Evolutionary conservation across 441 rosid genomes (phyloP).

Genomic region (Bruguiera hainesii): DNA sequence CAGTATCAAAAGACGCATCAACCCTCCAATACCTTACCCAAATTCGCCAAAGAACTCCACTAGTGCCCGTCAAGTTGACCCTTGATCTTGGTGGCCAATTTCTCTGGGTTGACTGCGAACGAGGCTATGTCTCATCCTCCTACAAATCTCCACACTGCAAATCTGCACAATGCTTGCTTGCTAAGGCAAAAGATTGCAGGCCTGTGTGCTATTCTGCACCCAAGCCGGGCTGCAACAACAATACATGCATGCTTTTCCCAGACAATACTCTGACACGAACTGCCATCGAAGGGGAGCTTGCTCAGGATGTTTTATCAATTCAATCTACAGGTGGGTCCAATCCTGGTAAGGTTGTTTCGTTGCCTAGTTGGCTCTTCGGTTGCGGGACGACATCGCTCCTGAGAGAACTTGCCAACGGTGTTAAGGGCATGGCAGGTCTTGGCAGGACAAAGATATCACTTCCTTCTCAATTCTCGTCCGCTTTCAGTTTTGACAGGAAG

Average conservation of each 20-base stretch:
- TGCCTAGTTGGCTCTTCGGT: constrained; percentile 20
- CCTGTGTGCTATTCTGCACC: constrained; percentile 38
- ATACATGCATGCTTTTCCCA: constrained; percentile 39
- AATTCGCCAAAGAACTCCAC: constrained; percentile 61
- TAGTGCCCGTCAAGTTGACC: constrained; percentile 38
- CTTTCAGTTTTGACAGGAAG: constrained; percentile 31
- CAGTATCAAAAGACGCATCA: constrained; percentile 50
- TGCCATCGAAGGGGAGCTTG: constrained; percentile 28
- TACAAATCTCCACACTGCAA: constrained; percentile 40
- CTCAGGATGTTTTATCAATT: constrained; percentile 23
- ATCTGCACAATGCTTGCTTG: constrained; percentile 44
- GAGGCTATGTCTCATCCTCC: constrained; percentile 50
- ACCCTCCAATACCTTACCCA: constrained; percentile 52
- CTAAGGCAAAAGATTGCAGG: constrained; percentile 27
- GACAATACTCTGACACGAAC: constrained; percentile 36
- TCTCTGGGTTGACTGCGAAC: constrained; percentile 65
- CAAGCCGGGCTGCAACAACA: constrained; percentile 53
- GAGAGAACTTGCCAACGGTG: constrained; percentile 27
- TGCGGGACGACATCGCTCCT: constrained; percentile 18
- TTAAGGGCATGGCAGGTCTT: constrained; percentile 40
- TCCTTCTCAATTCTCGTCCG: constrained; percentile 31
- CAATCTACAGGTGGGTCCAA: constrained; percentile 32
- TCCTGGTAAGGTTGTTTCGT: constrained; percentile 20
- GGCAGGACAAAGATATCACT: constrained; percentile 38
- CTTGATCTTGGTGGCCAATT: constrained; percentile 56